Conservation (phyloP, 2,329 filamentous ascomycete genomes). For the Colletotrichum navitas region DNA sequence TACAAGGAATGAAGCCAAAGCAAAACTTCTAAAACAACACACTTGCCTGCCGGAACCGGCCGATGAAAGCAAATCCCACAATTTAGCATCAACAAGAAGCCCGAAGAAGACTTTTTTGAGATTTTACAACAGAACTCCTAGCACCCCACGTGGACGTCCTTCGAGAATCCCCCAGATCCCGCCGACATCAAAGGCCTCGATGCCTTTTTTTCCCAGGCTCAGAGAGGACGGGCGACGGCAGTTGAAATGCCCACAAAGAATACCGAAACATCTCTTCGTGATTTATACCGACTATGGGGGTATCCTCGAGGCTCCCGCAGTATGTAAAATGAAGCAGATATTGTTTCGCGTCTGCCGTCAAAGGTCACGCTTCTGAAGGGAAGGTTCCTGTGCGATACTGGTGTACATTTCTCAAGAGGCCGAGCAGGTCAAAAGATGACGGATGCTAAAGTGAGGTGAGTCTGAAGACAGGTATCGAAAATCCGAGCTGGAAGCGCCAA, state of each 20-base stretch:
- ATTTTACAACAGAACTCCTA: constrained; percentile 4
- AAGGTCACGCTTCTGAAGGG: constrained; percentile 11
- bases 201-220: background rate
- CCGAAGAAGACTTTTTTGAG: constrained; percentile 3
- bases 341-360: constrained; percentile 16
- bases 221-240: constrained; percentile 15
- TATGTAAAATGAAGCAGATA: constrained; percentile 7
- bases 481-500: too few relatives aligned
- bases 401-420: constrained; percentile 21
- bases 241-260: constrained; percentile 33
- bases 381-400: constrained; percentile 18
- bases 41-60: background rate
- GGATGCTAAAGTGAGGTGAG: too few relatives aligned
- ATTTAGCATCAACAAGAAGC: background rate
- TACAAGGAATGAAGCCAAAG: background rate
- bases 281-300: background rate
- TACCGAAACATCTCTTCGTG: constrained; percentile 13
- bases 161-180: constrained; percentile 16
- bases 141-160: constrained; percentile 3
- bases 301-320: background rate
- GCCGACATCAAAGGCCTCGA: background rate
- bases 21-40: too few relatives aligned
- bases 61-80: background rate
- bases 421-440: background rate
- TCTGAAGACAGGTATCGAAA: background rate